Base-by-base conservation (phyloP, 495 filamentous ascomycete species). In the Cercophora sp. region DNA sequence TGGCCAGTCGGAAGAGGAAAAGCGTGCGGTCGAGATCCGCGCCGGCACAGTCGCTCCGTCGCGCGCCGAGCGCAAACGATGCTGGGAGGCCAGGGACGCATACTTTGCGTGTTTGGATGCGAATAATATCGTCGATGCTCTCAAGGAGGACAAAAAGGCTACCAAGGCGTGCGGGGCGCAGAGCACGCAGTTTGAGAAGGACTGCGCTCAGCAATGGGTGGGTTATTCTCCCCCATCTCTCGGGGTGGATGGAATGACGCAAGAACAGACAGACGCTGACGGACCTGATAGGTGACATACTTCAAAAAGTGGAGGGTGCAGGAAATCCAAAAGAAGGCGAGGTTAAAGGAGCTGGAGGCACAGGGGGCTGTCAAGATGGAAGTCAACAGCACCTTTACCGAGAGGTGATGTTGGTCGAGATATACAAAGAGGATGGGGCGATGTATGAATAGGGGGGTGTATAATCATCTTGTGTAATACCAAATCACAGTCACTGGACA, bases 241-340 rank as follows among this genome's bases (percentile, higher is more conserved):
- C 6, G 5, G 24, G 20, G 15, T 19, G 31, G 18, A 13, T 4
- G 24, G 15, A n/a, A n/a, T n/a, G n/a, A n/a, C n/a, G n/a, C n/a
- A n/a, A n/a, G n/a, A n/a, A n/a, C n/a, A n/a, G n/a, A n/a, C n/a
- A n/a, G n/a, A n/a, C n/a, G n/a, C n/a, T n/a, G n/a, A 13, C 13
- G 48, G 25, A 5, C 25, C 16, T 27, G 13, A 35, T 44, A 32
- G 92, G 89, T 97, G 51, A 88, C 87, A 70, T 96, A 98, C 70
- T 98, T 98, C 77, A 96, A 97, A 71, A 87, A 96, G 66, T 84
- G 89, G 70, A 78, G 93, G 53, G 89, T 97, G 32, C 91, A 93
- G 76, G 91, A 97, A 51, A 79, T 85, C 62, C 87, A 96, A 52
- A 87, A 89, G 65, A 85, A 88, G 56, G 76, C 85, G 69, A 86